Evolutionary conservation across 805 yeast genomes (phyloP), one percentile per base, ranked within the genome.

Genomic region (Cyberlindnera euphorbiiphila): DNA sequence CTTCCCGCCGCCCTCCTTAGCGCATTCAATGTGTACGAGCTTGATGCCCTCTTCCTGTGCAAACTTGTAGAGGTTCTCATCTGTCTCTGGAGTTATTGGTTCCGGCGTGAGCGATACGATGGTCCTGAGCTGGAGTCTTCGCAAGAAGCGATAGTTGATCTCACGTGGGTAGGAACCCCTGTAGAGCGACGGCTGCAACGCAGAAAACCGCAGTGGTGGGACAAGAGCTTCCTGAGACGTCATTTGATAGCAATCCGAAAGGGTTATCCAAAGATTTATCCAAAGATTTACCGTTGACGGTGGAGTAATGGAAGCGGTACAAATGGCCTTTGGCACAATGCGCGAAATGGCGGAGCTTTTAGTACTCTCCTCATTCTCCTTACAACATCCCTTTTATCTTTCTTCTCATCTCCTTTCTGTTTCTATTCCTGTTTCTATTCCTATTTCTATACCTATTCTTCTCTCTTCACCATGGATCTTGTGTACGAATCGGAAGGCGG

Each of bases 101-200:
- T 74, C 74, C 2, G 97, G 95, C 0, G 93, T 82, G 36, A 93
- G 56, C 5, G 95, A 81, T 6, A 91, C 66, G 34, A 91, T 78
- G 9, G 89, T 81, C 51, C 71, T 78, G 39, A 93, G 67, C 27
- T 72, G 63, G 22, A 89, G 68, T 23, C 86, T 69, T 45, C 71
- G 65, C 9, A 93, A 64, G 53, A 81, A 93, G 8, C 80, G 69
- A 43, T 74, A 69, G 54, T 87, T 89, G 39, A 80, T 71, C 32
- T 78, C 76, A 36, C 93, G 71, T 1, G 98, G 98, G 50, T 84
- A 85, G 1, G 94, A 82, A 0, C 98, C 98, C 31, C 98, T 64
- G 52, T 79, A 84, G 4, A 91, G 63, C 33, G 72, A 67, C 2
- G 83, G 76, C 50, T 82, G 85, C 3, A 89, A 76, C 12, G 76